phyloP scores from a whole-genome alignment of 2,329 filamentous ascomycete species.

The Truncatella angustata region DNA sequence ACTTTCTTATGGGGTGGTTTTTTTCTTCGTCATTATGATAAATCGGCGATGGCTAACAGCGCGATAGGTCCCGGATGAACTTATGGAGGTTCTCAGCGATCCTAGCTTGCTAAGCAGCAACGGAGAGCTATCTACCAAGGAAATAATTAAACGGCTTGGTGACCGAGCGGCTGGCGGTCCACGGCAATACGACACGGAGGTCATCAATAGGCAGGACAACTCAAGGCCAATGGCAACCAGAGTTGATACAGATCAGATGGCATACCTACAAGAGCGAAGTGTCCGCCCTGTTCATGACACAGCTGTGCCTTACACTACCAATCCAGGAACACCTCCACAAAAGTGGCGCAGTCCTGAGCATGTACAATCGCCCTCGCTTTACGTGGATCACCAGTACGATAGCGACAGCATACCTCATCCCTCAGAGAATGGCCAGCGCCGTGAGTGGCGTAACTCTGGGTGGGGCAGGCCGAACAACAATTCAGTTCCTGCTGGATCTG shows the following conservation, averaged over 20 bases:
- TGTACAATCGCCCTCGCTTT: conserved; percentile 42
- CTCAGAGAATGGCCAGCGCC: conserved; percentile 41
- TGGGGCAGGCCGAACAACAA: conserved; percentile 51
- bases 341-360: conserved; percentile 48
- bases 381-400: conserved; percentile 44
- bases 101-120: conserved; percentile 76
- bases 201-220: conserved; percentile 58
- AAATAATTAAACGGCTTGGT: conserved; percentile 91
- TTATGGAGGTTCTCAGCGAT: conserved; percentile 83
- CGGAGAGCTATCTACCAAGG: conserved; percentile 91
- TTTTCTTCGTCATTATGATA: no score
- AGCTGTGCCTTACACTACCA: conserved; percentile 37
- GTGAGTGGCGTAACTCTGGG: conserved; percentile 58
- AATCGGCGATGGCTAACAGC: neutral
- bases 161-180: conserved; percentile 61
- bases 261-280: conserved; percentile 80
- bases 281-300: conserved; percentile 74
- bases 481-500: conserved; percentile 47
- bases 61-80: conserved; percentile 84
- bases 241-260: conserved; percentile 84
- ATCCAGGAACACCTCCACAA: conserved; percentile 47
- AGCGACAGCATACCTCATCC: conserved; percentile 39
- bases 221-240: conserved; percentile 55
- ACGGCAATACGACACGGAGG: conserved; percentile 60
- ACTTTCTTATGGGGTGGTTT: no score